Evolutionary conservation across 2,329 filamentous ascomycete genomes (phyloP).

Genomic region (Hysterium pulicare): DNA sequence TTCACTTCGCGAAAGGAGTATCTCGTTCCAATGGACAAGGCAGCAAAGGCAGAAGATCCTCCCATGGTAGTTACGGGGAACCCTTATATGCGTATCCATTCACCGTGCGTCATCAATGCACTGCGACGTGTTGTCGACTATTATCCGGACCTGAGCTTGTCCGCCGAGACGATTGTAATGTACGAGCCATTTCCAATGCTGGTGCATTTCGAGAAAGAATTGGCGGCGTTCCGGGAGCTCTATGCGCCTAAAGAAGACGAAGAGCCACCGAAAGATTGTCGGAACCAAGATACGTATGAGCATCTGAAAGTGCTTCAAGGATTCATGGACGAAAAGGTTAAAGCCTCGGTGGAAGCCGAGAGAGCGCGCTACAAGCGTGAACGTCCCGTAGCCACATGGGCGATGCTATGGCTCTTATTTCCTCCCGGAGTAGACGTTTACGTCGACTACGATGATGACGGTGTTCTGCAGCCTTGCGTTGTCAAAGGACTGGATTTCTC

Average conservation of each 20-base stretch:
- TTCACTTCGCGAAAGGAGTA: constrained; percentile 10
- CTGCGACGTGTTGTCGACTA: constrained; percentile 11
- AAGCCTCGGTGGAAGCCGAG: constrained; percentile 9
- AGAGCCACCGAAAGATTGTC: neutral
- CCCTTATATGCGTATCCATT: constrained; percentile 10
- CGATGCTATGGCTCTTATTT: constrained; percentile 12
- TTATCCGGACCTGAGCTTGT: constrained; percentile 11
- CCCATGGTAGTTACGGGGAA: constrained; percentile 11
- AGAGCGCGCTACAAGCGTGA: constrained; percentile 5
- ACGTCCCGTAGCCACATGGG: constrained; percentile 1
- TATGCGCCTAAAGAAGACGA: constrained; percentile 6
- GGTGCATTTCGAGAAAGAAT: constrained; percentile 12
- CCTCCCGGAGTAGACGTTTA: constrained; percentile 12
- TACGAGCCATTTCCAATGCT: constrained; percentile 11
- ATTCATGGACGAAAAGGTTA: constrained; percentile 9
- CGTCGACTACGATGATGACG: constrained; percentile 4
- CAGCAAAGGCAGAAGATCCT: constrained; percentile 6
- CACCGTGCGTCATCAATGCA: constrained; percentile 11
- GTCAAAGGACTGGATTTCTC: constrained; percentile 5
- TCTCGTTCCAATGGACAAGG: constrained; percentile 8
- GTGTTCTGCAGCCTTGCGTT: constrained; percentile 7
- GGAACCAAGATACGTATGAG: constrained; percentile 9
- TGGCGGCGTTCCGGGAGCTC: constrained; percentile 9
- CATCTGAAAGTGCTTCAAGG: constrained; percentile 12
- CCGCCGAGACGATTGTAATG: constrained; percentile 8